Base-by-base conservation (phyloP, 2,329 filamentous ascomycete genomes). In the Macroventuria anomochaeta region DNA sequence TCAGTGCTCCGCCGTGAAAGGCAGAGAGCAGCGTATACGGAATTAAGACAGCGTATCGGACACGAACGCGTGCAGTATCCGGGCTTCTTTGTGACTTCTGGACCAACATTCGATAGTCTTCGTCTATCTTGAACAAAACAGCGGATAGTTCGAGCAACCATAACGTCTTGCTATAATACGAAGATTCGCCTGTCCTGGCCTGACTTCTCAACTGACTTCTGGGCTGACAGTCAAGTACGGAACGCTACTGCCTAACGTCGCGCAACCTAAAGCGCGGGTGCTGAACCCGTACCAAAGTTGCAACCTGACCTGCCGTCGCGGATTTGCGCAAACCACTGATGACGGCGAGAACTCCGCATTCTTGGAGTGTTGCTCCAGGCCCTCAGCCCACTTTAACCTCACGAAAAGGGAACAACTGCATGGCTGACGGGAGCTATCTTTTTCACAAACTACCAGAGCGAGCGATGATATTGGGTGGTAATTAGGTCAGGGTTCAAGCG, bases 241-340 rank as follows among this genome's bases (percentile, higher is more conserved):
- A 28, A 42, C 38, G 31, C 25, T 50, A 37, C 26, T 44, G 41
- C 48, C 40, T 40, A 44, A 52, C 41, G 48, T 52, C 34, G 36
- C 29, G 41, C 23, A 18, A 11, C 32, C 17, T 32, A 23, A 26
- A 20, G 8, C 25, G 33, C 49, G 23, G 20, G 21, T 34, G 28
- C 25, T 21, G 18, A 34, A n/a, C n/a, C 41, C 49, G 41, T 36
- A 41, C 29, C 36, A 36, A 15, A 39, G 15, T 38, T 21, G 23
- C 32, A 32, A 47, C 15, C 26, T 43, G 37, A 26, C 25, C 18
- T 46, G 25, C 26, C 20, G 31, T 32, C 17, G 40, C 34, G 12
- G 7, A 46, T 33, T 12, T 26, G 31, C 43, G 20, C 37, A 42
- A 48, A 48, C 38, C 39, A 33, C 17, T n/a, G 21, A 11, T 10